Evolutionary conservation across 768 basidiomycete genomes (phyloP).

Genomic region (Crassisporium funariophilum): DNA sequence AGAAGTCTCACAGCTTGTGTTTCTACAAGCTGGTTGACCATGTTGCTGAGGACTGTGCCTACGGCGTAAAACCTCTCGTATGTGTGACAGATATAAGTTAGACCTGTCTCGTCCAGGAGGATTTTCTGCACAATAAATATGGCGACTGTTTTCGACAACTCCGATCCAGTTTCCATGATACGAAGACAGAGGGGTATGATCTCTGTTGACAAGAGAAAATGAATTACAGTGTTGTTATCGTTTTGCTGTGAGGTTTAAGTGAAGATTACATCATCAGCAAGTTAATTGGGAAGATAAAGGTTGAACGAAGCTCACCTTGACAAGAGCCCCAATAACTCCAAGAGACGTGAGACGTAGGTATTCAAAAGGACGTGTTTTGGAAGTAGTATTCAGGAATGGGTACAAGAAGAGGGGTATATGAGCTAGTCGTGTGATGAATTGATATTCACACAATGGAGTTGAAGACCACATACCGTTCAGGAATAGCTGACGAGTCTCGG

Average conservation of each 20-base stretch:
- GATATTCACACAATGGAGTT: constrained; percentile 3
- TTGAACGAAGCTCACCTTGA: constrained; percentile 66
- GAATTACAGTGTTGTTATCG: constrained; percentile 98
- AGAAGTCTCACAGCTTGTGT: constrained; percentile 94
- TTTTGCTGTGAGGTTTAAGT: constrained; percentile 89
- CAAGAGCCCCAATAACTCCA: constrained; percentile 98
- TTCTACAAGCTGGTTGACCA: constrained; percentile 98
- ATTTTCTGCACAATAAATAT: constrained; percentile 99
- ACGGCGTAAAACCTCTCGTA: constrained; percentile 99
- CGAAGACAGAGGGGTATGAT: constrained; percentile 99
- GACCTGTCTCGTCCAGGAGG: constrained; percentile 93
- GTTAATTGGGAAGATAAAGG: background rate
- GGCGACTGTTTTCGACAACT: constrained; percentile 97
- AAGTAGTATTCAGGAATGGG: constrained; percentile 98
- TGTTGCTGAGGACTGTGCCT: constrained; percentile 96
- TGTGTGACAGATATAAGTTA: constrained; percentile 99
- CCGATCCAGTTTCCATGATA: constrained; percentile 99
- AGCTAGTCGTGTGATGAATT: constrained; percentile 72
- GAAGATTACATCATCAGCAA: background rate
- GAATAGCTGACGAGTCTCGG: constrained; percentile 94
- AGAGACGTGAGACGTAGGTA: constrained; percentile 98
- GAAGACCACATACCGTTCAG: constrained; percentile 72
- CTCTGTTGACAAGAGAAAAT: constrained; percentile 98
- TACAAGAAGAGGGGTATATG: constrained; percentile 99
- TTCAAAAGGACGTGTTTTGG: constrained; percentile 99